Evolutionary conservation across 2,329 filamentous ascomycete species (phyloP).

Genomic region (Venturia pyrina): DNA sequence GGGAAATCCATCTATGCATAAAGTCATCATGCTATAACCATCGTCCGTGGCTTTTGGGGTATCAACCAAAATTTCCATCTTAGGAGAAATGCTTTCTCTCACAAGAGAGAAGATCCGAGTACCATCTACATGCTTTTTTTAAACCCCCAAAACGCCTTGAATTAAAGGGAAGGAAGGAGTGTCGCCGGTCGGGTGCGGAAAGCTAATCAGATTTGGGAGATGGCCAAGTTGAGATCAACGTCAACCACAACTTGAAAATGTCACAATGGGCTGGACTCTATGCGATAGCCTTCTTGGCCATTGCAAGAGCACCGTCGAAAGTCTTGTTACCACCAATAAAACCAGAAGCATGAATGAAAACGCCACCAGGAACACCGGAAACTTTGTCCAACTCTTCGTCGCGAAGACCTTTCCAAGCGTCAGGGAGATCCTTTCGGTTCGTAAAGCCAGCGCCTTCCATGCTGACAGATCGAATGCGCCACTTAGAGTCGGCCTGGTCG

Average conservation of each 20-base stretch:
- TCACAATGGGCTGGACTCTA: slow-evolving; percentile 28
- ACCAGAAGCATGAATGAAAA: slow-evolving; percentile 89
- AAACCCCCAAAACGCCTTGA: not conserved
- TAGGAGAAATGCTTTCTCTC: not conserved
- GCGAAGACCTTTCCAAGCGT: slow-evolving; percentile 82
- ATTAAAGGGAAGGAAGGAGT: not conserved
- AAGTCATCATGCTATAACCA: not conserved
- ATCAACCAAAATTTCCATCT: not conserved
- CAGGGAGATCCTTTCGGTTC: slow-evolving; percentile 83
- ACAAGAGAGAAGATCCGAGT: not conserved
- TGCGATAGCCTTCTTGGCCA: slow-evolving; percentile 68
- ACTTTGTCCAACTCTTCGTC: slow-evolving; percentile 75
- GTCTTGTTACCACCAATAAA: slow-evolving; percentile 96
- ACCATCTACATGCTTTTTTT: not conserved
- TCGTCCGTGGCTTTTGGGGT: not conserved
- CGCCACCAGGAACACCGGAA: slow-evolving; percentile 58
- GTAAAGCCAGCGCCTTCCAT: slow-evolving; percentile 76
- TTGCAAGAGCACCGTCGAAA: slow-evolving; percentile 74
- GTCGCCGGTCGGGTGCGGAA: not conserved
- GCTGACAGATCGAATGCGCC: slow-evolving; percentile 90
- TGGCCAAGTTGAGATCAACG: too few relatives aligned
- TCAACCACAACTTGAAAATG: too few relatives aligned
- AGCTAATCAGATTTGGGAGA: too few relatives aligned
- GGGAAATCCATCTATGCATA: not conserved
- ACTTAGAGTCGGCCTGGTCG: slow-evolving; percentile 64